Conservation (phyloP, 345 rosid species). For the Turritis glabra region DNA sequence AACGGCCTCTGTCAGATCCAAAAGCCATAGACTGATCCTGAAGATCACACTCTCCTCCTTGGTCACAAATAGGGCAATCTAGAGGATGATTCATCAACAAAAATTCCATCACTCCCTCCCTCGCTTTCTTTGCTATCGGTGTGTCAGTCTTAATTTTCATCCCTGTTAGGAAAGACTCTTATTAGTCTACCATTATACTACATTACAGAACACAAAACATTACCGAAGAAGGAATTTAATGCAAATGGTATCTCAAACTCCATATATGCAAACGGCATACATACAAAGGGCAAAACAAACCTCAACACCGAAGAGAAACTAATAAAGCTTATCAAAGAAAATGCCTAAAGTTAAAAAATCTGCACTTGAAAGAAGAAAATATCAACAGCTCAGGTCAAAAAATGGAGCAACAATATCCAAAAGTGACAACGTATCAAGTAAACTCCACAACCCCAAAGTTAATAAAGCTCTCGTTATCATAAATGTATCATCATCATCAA, state of each 20-base stretch:
- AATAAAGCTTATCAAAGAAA: too few species aligned
- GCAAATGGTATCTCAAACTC: neutral
- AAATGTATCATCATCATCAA: neutral
- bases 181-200: constrained; percentile 12
- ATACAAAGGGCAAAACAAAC: neutral
- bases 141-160: constrained; percentile 99
- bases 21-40: constrained; percentile 99
- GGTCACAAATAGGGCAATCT: constrained; percentile 98
- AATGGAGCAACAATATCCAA: too few species aligned
- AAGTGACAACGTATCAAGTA: too few species aligned
- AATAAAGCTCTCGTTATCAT: too few species aligned
- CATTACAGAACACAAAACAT: neutral
- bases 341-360: neutral
- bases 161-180: constrained; percentile 45
- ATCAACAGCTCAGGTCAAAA: too few species aligned
- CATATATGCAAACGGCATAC: neutral
- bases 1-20: constrained; percentile 97
- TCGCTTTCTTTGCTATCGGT: constrained; percentile 91
- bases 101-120: constrained; percentile 99
- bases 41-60: constrained; percentile 99
- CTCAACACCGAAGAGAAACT: neutral
- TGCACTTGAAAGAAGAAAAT: too few species aligned
- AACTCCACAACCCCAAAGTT: too few species aligned
- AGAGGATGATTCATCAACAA: constrained; percentile 96
- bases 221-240: neutral